These are phyloP conservation scores for Fusarium annulatum DNA, from an alignment of 2,329 filamentous ascomycete genomes.

Conservation along the genomic window DNA sequence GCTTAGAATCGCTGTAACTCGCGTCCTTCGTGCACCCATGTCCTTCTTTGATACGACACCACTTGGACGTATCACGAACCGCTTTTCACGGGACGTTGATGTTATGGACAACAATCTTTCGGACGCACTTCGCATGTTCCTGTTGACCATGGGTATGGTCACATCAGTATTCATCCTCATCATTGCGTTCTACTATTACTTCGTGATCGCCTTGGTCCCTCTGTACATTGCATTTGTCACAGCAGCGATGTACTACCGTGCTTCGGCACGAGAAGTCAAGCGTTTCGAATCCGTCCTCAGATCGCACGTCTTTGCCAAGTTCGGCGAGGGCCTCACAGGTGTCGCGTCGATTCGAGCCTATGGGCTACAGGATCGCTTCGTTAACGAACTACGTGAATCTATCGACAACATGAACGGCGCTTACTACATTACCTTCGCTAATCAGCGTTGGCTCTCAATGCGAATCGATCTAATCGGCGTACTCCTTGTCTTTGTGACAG, in stretches of 20 bases:
- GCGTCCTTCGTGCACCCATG: conserved; percentile 80
- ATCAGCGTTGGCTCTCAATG: conserved; percentile 91
- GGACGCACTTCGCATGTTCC: conserved; percentile 93
- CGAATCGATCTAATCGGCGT: conserved; percentile 88
- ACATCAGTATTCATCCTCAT: conserved; percentile 87
- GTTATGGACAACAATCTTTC: conserved; percentile 95
- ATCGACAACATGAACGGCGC: conserved; percentile 94
- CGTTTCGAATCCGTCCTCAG: conserved; percentile 91
- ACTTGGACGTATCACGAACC: conserved; percentile 93
- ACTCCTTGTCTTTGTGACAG: conserved; percentile 85
- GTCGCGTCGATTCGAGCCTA: conserved; percentile 91
- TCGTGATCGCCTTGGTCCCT: conserved; percentile 70
- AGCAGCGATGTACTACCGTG: conserved; percentile 86
- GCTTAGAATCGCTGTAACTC: conserved; percentile 81
- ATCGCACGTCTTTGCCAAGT: conserved; percentile 89
- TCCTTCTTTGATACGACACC: conserved; percentile 98
- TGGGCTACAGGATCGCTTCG: conserved; percentile 81
- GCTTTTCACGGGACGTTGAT: conserved; percentile 94
- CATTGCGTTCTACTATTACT: conserved; percentile 95
- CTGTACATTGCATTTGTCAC: conserved; percentile 83
- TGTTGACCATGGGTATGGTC: conserved; percentile 85
- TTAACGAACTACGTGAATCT: conserved; percentile 72
- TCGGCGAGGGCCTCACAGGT: conserved; percentile 87
- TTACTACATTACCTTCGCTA: conserved; percentile 95
- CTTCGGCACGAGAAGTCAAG: conserved; percentile 94